Percentiles rank a stretch among this genome's conserved stretches.
Conservation (phyloP, 352 stramenopile genomes). For the Discostella stelligera region DNA sequence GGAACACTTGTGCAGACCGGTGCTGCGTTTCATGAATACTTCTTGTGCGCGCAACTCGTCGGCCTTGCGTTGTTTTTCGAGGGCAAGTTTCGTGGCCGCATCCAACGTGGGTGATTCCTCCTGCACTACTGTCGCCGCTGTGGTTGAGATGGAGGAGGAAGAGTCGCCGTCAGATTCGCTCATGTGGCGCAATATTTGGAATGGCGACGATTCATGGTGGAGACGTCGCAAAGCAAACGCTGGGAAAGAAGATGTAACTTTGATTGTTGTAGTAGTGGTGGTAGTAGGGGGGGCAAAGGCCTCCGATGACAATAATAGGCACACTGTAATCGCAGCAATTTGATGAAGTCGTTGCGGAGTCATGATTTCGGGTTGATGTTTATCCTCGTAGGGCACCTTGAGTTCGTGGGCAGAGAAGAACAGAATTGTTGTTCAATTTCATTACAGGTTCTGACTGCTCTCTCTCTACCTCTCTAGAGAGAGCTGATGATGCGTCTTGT, state of each 20-base stretch:
- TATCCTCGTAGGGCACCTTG: no score
- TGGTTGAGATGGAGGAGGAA: background rate
- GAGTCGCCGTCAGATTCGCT: conserved; percentile 37
- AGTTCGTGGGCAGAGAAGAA: no score
- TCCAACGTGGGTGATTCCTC: conserved; percentile 25
- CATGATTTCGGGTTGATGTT: background rate
- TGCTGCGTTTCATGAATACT: conserved; percentile 82
- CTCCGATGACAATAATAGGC: conserved; percentile 7
- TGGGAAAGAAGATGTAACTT: conserved; percentile 1
- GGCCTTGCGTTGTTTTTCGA: conserved; percentile 57
- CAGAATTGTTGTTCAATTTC: no score
- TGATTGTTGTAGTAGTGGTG: background rate
- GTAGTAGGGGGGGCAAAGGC: conserved; percentile 21
- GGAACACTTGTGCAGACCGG: conserved; percentile 72
- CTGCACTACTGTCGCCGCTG: background rate
- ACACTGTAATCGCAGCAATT: conserved; percentile 17
- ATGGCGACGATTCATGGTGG: background rate
- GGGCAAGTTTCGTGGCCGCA: conserved; percentile 28
- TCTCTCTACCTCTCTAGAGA: no score
- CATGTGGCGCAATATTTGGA: conserved; percentile 22
- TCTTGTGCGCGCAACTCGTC: conserved; percentile 79
- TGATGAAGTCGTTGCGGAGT: conserved; percentile 7
- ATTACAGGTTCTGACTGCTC: no score
- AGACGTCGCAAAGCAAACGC: background rate
- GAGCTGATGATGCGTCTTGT: no score